These are phyloP conservation scores for Fragilariopsis cylindrus DNA, from an alignment of 108 stramenopile species.

Conservation along the genomic window DNA sequence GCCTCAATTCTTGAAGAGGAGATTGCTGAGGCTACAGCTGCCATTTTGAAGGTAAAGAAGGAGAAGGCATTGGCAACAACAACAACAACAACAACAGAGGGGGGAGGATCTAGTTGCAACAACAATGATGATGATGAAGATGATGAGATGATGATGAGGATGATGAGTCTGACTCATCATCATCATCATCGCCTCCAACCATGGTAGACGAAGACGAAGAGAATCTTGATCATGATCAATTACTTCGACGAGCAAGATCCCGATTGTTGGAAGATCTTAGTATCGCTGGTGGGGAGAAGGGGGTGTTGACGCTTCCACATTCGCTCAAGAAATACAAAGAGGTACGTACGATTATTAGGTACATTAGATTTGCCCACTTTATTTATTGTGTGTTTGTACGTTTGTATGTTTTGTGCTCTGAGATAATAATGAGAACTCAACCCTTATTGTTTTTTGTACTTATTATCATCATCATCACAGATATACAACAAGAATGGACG, in stretches of 20 bases:
- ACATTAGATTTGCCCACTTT: background rate
- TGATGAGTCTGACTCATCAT: background rate
- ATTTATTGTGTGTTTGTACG: background rate
- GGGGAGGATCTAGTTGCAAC: background rate
- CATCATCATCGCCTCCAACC: background rate
- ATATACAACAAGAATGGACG: conserved; percentile 96
- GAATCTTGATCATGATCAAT: conserved; percentile 61
- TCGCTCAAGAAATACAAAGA: conserved; percentile 84
- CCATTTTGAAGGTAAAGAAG: conserved; percentile 40
- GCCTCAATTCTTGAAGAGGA: conserved; percentile 80
- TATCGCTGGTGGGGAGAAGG: conserved; percentile 69
- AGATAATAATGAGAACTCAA: background rate
- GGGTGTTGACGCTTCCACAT: conserved; percentile 75
- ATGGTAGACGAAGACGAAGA: conserved; percentile 48
- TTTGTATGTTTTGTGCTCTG: conserved; percentile 4
- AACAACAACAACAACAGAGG: background rate
- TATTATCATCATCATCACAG: conserved; percentile 27
- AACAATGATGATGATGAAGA: background rate
- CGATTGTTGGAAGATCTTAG: conserved; percentile 83
- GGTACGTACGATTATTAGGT: conserved; percentile 43
- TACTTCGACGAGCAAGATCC: conserved; percentile 72
- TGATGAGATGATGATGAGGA: background rate
- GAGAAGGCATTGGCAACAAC: conserved; percentile 7
- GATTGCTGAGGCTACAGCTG: conserved; percentile 65
- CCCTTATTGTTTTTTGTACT: background rate